Evolutionary conservation across 495 filamentous ascomycete genomes (phyloP).

Genomic region (Trichoderma gamsii): DNA sequence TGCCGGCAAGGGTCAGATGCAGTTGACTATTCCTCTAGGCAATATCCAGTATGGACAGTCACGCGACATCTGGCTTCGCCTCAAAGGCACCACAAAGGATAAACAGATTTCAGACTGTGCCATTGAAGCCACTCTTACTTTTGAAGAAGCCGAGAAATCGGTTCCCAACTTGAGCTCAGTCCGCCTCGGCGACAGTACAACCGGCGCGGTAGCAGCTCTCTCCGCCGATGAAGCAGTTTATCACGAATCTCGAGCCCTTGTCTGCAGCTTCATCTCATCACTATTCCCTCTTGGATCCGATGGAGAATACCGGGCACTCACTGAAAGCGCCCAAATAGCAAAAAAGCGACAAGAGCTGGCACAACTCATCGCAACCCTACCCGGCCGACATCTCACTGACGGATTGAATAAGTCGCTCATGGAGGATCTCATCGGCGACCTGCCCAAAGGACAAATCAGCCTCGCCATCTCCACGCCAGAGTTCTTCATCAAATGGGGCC

Average conservation of each 20-base stretch:
- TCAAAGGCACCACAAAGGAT: conserved; percentile 2
- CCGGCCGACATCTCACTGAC: conserved; percentile 23
- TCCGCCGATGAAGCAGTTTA: conserved; percentile 28
- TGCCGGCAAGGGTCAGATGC: conserved; percentile 12
- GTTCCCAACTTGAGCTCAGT: neutral
- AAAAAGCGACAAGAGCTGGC: conserved; percentile 18
- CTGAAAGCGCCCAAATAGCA: neutral
- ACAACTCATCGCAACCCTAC: conserved; percentile 26
- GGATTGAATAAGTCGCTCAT: conserved; percentile 31
- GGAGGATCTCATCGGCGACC: conserved; percentile 29
- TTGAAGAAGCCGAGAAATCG: neutral
- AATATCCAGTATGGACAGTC: conserved; percentile 45
- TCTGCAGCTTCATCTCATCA: conserved; percentile 35
- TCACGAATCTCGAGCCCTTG: conserved; percentile 37
- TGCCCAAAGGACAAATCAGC: conserved; percentile 31
- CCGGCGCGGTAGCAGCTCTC: conserved; percentile 16
- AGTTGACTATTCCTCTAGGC: conserved; percentile 31
- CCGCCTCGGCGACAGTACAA: conserved; percentile 1
- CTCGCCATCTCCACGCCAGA: conserved; percentile 26
- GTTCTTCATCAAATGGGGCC: conserved; percentile 36
- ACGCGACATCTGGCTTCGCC: conserved; percentile 37
- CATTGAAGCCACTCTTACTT: neutral
- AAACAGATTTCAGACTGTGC: neutral
- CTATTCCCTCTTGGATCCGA: conserved; percentile 25
- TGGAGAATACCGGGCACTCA: conserved; percentile 26